Evolutionary conservation across 805 yeast genomes (phyloP).

Genomic region (Brettanomyces naardenensis): DNA sequence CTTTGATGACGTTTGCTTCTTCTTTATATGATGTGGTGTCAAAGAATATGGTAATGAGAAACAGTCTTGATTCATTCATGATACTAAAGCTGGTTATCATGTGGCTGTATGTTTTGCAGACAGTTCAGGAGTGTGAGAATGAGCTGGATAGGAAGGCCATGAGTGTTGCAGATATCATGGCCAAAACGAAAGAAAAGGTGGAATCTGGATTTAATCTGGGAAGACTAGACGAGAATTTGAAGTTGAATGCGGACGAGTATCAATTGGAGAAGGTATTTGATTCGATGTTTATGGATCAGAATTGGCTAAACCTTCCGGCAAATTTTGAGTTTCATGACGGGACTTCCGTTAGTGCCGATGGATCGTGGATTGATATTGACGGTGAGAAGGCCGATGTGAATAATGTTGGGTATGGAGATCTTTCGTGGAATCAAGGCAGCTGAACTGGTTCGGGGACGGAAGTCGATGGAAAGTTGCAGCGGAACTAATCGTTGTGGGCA

Average conservation of each 20-base stretch:
- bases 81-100: background rate
- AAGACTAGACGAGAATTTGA: too few species aligned
- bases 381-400: too few species aligned
- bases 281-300: background rate
- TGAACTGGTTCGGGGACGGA: too few species aligned
- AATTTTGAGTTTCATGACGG: too few species aligned
- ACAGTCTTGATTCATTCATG: background rate
- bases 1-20: background rate
- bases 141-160: background rate
- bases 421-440: too few species aligned
- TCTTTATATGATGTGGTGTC: background rate
- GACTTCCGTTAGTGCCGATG: too few species aligned
- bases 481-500: too few species aligned
- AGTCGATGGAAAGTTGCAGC: too few species aligned
- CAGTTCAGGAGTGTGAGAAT: background rate
- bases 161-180: background rate
- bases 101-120: background rate
- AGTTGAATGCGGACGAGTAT: background rate
- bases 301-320: too few species aligned
- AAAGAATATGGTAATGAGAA: background rate
- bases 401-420: too few species aligned
- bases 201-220: background rate
- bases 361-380: too few species aligned
- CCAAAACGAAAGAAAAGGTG: background rate
- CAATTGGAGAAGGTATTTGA: constrained; percentile 1